A percentile compares a stretch with the other conserved stretches of the same genome.
Conservation (phyloP, 2,329 filamentous ascomycete genomes). For the Paecilomyces sp. region DNA sequence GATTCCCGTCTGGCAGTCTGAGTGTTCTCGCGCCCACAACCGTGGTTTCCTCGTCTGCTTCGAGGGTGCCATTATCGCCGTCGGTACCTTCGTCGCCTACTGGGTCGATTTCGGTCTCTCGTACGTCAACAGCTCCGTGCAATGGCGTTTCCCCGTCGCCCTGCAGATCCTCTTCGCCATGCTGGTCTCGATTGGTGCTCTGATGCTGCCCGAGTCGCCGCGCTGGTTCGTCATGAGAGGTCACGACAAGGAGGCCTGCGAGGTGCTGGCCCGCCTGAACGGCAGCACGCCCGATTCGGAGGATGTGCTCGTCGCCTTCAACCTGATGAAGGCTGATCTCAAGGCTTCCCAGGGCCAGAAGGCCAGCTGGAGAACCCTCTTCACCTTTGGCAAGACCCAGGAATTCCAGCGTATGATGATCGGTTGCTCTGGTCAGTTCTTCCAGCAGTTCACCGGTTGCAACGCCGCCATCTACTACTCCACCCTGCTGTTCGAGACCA, state of each 20-base stretch:
- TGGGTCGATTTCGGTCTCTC: slow-evolving; percentile 18
- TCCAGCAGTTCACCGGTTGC: slow-evolving; percentile 45
- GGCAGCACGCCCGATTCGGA: too few relatives aligned
- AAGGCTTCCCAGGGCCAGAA: too few relatives aligned
- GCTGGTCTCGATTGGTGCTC: slow-evolving; percentile 30
- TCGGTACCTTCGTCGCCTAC: slow-evolving; percentile 21
- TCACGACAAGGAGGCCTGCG: slow-evolving; percentile 34
- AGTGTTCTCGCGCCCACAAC: slow-evolving; percentile 43
- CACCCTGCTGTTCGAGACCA: slow-evolving; percentile 40
- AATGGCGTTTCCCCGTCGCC: slow-evolving; percentile 43
- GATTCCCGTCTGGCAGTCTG: slow-evolving; percentile 47
- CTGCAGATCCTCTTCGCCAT: slow-evolving; percentile 42
- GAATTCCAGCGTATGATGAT: slow-evolving; percentile 34
- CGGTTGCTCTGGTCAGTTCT: slow-evolving; percentile 32
- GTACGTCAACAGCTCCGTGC: slow-evolving; percentile 17
- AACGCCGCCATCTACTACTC: slow-evolving; percentile 47
- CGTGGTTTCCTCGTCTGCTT: slow-evolving; percentile 51
- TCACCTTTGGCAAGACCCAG: slow-evolving; percentile 26
- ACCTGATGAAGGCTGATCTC: slow-evolving; percentile 33
- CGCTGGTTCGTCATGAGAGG: slow-evolving; percentile 40
- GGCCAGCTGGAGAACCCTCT: background rate
- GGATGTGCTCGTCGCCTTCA: slow-evolving; percentile 31
- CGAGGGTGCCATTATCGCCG: slow-evolving; percentile 36
- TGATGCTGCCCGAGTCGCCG: slow-evolving; percentile 28
- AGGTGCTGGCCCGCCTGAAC: too few relatives aligned